A percentile compares a stretch with the other conserved stretches of the same genome.
Conservation (phyloP, 805 yeast species). For the Wickerhamomyces ciferrii region DNA sequence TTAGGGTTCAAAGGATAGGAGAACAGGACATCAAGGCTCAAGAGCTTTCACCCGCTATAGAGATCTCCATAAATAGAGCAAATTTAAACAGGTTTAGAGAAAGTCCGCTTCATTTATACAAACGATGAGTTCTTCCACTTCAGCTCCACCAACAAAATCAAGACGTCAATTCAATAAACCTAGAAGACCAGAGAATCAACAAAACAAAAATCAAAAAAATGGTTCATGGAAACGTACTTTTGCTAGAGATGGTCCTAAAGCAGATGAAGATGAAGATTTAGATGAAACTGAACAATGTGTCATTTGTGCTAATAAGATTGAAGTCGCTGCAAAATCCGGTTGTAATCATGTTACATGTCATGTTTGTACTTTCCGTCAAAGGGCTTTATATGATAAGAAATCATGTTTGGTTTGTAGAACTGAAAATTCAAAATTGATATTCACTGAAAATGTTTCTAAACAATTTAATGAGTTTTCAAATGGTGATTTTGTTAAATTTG, state of each 20-base stretch:
- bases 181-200: constrained; percentile 6
- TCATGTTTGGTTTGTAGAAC: constrained; percentile 84
- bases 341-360: constrained; percentile 88
- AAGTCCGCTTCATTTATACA: background rate
- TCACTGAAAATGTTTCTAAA: constrained; percentile 41
- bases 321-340: constrained; percentile 65
- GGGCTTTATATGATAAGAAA: constrained; percentile 70
- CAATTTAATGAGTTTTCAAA: constrained; percentile 32
- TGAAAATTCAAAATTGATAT: constrained; percentile 51
- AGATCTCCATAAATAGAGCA: too few relatives aligned
- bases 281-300: constrained; percentile 53
- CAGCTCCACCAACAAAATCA: constrained; percentile 2
- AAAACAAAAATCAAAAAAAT: background rate
- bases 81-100: too few relatives aligned
- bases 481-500: constrained; percentile 26
- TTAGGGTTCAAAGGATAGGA: too few relatives aligned
- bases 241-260: constrained; percentile 2
- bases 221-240: constrained; percentile 17
- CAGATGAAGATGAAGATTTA: constrained; percentile 24
- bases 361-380: constrained; percentile 72
- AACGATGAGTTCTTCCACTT: constrained; percentile 5
- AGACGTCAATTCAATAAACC: background rate
- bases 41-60: too few relatives aligned
- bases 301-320: constrained; percentile 75
- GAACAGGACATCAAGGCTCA: too few relatives aligned